These are phyloP conservation scores for Malus hybrid DNA, from an alignment of 331 rosid species.

Conservation along the genomic window DNA sequence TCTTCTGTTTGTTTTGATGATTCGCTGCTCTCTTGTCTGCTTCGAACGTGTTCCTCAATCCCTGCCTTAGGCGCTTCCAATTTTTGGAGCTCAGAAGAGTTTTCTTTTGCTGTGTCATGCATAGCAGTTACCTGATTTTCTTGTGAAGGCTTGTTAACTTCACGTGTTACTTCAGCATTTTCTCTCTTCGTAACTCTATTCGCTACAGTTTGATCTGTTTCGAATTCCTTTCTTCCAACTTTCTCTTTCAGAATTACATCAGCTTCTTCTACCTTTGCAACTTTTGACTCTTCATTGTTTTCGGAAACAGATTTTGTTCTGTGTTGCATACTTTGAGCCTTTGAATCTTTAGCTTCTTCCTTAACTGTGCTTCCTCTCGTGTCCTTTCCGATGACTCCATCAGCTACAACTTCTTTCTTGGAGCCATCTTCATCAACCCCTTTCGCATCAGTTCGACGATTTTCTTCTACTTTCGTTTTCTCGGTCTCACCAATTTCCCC, in stretches of 20 bases:
- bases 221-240: conserved; percentile 5
- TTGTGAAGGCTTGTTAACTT: background rate
- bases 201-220: background rate
- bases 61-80: background rate
- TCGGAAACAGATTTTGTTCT: background rate
- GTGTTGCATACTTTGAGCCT: background rate
- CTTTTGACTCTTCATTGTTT: background rate
- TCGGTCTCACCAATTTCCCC: background rate
- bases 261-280: background rate
- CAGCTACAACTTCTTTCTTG: background rate
- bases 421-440: background rate
- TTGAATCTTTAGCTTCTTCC: conserved; percentile 2
- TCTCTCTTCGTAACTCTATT: background rate
- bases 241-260: background rate
- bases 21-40: background rate
- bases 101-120: background rate
- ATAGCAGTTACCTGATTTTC: background rate
- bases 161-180: background rate
- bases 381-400: conserved; percentile 3
- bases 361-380: background rate
- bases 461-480: background rate
- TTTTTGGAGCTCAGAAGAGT: background rate
- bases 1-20: background rate
- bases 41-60: background rate
- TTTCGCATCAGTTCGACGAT: background rate